phyloP scores from a whole-genome alignment of 1,139 yeast species.

The Zygosaccharomyces sapae region DNA sequence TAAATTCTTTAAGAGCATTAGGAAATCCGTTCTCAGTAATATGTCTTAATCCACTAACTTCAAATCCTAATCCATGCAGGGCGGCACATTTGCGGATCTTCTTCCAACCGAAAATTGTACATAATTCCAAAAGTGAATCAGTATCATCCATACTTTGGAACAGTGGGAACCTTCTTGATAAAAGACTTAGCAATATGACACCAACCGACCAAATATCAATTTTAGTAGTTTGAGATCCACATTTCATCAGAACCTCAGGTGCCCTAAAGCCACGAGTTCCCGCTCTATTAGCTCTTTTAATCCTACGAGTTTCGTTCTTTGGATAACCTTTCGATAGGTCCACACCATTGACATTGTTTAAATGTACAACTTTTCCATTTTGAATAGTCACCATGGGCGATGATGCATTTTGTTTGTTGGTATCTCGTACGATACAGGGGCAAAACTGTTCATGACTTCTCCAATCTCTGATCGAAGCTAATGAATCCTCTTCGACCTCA shows the following conservation, averaged over 20 bases:
- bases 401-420: slow-evolving; percentile 9
- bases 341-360: slow-evolving; percentile 29
- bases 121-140: slow-evolving; percentile 82
- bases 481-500: slow-evolving; percentile 19
- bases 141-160: slow-evolving; percentile 88
- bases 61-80: slow-evolving; percentile 85
- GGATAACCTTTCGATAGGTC: slow-evolving; percentile 61
- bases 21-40: slow-evolving; percentile 30
- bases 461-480: slow-evolving; percentile 21
- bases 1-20: slow-evolving; percentile 33
- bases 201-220: slow-evolving; percentile 95
- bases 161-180: slow-evolving; percentile 74
- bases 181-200: slow-evolving; percentile 68
- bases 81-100: slow-evolving; percentile 72
- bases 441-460: slow-evolving; percentile 37
- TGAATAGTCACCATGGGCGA: slow-evolving; percentile 30
- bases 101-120: slow-evolving; percentile 72
- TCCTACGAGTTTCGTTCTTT: slow-evolving; percentile 77
- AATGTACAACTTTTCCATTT: slow-evolving; percentile 32
- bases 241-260: slow-evolving; percentile 85
- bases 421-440: slow-evolving; percentile 28
- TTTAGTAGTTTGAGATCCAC: slow-evolving; percentile 75
- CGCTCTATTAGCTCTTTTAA: slow-evolving; percentile 92
- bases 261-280: slow-evolving; percentile 97
- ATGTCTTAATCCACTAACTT: slow-evolving; percentile 45